Percentiles rank a stretch among this genome's conserved stretches.
Conservation (phyloP, 352 stramenopile species). For the Pythium guiyangense region DNA sequence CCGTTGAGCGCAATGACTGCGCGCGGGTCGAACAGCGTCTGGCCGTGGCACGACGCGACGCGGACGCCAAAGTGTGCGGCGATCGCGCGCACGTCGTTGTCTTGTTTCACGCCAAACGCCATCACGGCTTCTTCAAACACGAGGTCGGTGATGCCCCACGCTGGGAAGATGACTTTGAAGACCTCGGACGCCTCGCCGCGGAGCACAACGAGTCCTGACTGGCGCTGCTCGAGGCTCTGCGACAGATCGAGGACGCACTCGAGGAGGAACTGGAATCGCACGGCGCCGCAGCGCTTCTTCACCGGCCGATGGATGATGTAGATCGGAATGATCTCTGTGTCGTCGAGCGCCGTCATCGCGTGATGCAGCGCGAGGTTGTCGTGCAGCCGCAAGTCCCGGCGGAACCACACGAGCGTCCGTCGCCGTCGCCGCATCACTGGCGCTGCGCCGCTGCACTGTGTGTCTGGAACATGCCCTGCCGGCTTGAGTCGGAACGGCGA, state of each 20-base stretch:
- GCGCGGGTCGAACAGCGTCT: slow-evolving; percentile 58
- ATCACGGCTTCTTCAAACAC: slow-evolving; percentile 64
- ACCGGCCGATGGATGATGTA: slow-evolving; percentile 85
- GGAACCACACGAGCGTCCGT: slow-evolving; percentile 88
- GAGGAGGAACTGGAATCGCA: slow-evolving; percentile 90
- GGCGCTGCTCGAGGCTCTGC: slow-evolving; percentile 19
- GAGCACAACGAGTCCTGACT: slow-evolving; percentile 48
- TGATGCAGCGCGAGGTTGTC: slow-evolving; percentile 92
- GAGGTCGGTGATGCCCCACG: slow-evolving; percentile 64
- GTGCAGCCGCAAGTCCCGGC: slow-evolving; percentile 92
- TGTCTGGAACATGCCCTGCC: background rate
- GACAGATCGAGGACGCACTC: slow-evolving; percentile 86
- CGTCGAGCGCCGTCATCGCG: slow-evolving; percentile 29
- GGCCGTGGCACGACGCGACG: slow-evolving; percentile 29
- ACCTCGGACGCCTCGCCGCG: slow-evolving; percentile 57
- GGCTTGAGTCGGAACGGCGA: background rate
- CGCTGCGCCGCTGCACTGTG: background rate
- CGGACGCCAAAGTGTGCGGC: slow-evolving; percentile 26
- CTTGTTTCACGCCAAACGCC: slow-evolving; percentile 36
- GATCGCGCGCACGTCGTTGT: slow-evolving; percentile 37
- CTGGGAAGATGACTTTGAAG: slow-evolving; percentile 35
- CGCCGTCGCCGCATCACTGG: slow-evolving; percentile 2
- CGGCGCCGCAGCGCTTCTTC: slow-evolving; percentile 57
- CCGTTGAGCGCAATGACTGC: slow-evolving; percentile 45
- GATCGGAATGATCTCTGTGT: slow-evolving; percentile 52